Evolutionary conservation across 164 flowering plant species (phyloP).

Genomic region (Brasenia schreberi): DNA sequence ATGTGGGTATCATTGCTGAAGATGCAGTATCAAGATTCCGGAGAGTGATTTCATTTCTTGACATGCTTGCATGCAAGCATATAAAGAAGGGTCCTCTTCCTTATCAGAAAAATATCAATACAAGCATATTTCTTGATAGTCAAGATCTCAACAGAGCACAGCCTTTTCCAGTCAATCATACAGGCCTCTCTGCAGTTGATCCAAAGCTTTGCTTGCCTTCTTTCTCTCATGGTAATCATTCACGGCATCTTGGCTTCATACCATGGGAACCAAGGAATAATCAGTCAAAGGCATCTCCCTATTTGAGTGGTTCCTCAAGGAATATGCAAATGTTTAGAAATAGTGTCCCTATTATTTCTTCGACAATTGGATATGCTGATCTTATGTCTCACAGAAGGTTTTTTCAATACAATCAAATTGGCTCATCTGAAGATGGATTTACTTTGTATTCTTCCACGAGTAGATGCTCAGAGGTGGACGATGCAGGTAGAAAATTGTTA

Average conservation of each 20-base stretch:
- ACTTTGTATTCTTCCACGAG: slow-evolving; percentile 5
- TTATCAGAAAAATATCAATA: slow-evolving; percentile 8
- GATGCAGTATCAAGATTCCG: slow-evolving; percentile 19
- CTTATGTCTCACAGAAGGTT: background rate
- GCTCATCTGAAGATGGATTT: slow-evolving; percentile 2
- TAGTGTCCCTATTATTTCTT: slow-evolving; percentile 1
- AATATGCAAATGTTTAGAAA: slow-evolving; percentile 1
- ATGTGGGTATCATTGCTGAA: slow-evolving; percentile 17
- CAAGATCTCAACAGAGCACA: background rate
- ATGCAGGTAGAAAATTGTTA: slow-evolving; percentile 8
- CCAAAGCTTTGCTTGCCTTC: background rate
- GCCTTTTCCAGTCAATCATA: background rate
- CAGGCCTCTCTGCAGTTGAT: background rate
- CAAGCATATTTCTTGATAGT: slow-evolving; percentile 17
- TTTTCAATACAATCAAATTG: slow-evolving; percentile 4
- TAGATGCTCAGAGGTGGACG: slow-evolving; percentile 8
- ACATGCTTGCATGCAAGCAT: slow-evolving; percentile 14
- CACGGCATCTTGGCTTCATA: slow-evolving; percentile 2
- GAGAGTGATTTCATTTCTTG: slow-evolving; percentile 18
- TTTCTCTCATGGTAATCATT: background rate
- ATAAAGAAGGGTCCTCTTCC: slow-evolving; percentile 25
- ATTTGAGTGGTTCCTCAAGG: background rate
- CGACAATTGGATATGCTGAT: slow-evolving; percentile 1
- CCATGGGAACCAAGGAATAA: background rate
- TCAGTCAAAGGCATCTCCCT: too few relatives aligned